phyloP scores from a whole-genome alignment of 2,329 filamentous ascomycete species.

The Pseudogymnoascus destructans region DNA sequence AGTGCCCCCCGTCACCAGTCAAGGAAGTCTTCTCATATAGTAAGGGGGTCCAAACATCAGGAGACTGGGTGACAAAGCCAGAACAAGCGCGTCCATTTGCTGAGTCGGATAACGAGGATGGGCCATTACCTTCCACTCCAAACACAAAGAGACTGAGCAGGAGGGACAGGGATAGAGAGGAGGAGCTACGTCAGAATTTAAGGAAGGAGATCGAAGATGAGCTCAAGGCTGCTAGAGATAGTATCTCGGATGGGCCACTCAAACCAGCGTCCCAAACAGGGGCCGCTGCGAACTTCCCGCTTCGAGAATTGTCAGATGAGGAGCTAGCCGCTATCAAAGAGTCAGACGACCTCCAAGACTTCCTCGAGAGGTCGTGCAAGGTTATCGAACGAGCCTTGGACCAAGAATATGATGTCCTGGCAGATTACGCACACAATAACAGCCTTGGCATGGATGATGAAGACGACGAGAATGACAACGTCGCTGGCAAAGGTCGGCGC shows the following conservation, averaged over 20 bases:
- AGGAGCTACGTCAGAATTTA: constrained; percentile 75
- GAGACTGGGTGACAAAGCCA: constrained; percentile 50
- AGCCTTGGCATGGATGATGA: constrained; percentile 62
- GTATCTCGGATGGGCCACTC: constrained; percentile 38
- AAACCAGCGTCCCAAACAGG: constrained; percentile 34
- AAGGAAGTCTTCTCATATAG: constrained; percentile 91
- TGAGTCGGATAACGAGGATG: constrained; percentile 52
- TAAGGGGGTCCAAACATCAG: constrained; percentile 86
- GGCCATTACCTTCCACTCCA: constrained; percentile 40
- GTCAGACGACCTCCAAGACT: constrained; percentile 87
- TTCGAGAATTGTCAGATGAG: constrained; percentile 66
- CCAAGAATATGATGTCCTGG: constrained; percentile 90
- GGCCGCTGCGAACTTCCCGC: constrained; percentile 51
- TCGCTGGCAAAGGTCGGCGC: constrained; percentile 56
- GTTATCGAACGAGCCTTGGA: constrained; percentile 93
- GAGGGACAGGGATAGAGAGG: constrained; percentile 69
- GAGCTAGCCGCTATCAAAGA: constrained; percentile 83
- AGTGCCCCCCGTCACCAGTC: constrained; percentile 61
- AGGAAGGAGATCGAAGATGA: constrained; percentile 89
- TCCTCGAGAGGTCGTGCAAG: constrained; percentile 90
- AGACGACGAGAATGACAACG: constrained; percentile 62
- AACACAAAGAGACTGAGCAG: constrained; percentile 61
- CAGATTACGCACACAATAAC: constrained; percentile 79
- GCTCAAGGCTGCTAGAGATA: constrained; percentile 56
- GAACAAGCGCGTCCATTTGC: constrained; percentile 37